Conservation (phyloP, 345 rosid genomes). For the Noccaea caerulescens region DNA sequence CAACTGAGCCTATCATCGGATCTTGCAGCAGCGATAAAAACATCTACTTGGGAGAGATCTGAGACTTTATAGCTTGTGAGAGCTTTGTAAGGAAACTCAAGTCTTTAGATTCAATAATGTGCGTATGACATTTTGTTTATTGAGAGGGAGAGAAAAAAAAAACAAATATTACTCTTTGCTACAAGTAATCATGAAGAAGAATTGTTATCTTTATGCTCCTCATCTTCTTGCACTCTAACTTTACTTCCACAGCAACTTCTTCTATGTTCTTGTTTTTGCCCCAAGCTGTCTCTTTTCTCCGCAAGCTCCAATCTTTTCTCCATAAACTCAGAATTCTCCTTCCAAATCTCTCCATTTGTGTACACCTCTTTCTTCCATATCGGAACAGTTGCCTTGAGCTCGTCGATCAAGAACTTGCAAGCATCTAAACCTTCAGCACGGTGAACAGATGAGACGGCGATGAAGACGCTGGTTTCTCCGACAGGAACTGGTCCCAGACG, state of each 20-base stretch:
- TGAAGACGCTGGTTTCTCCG: constrained; percentile 83
- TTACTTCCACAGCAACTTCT: constrained; percentile 66
- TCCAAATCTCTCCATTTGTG: constrained; percentile 88
- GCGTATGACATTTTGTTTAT: constrained; percentile 29
- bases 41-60: constrained; percentile 92
- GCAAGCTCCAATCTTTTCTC: constrained; percentile 64
- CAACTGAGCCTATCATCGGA: constrained; percentile 81
- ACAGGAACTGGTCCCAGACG: constrained; percentile 84
- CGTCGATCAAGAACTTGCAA: constrained; percentile 79
- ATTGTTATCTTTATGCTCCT: constrained; percentile 29
- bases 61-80: constrained; percentile 32
- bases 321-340: constrained; percentile 83
- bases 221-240: constrained; percentile 52
- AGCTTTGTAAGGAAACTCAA: constrained; percentile 20
- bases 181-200: constrained; percentile 30
- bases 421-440: constrained; percentile 84
- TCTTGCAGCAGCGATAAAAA: constrained; percentile 97
- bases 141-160: constrained; percentile 9
- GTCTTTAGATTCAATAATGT: constrained; percentile 36
- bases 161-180: constrained; percentile 27
- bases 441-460: constrained; percentile 85
- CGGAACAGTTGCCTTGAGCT: constrained; percentile 85
- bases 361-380: constrained; percentile 97
- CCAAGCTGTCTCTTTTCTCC: constrained; percentile 42
- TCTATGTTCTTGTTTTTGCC: constrained; percentile 39